Conservation (phyloP, 352 stramenopile genomes). For the Aphanomyces euteiches region DNA sequence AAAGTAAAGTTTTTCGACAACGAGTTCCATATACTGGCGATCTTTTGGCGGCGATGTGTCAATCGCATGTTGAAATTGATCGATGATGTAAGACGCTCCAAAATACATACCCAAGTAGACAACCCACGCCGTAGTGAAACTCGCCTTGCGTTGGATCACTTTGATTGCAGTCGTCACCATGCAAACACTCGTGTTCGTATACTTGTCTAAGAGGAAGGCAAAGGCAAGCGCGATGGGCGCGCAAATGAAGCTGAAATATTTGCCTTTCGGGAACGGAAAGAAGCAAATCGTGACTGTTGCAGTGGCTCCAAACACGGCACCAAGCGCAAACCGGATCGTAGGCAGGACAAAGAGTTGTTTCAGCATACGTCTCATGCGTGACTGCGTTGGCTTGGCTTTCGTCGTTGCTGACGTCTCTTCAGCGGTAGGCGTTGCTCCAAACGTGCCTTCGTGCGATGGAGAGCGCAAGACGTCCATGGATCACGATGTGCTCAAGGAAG, state of each 20-base stretch:
- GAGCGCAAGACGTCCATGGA: too few species aligned
- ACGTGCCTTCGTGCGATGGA: too few species aligned
- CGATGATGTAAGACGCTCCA: slow-evolving; percentile 22
- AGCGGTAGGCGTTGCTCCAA: too few species aligned
- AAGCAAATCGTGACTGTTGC: slow-evolving; percentile 23
- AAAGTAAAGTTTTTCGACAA: slow-evolving; percentile 31
- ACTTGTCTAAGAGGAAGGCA: slow-evolving; percentile 27
- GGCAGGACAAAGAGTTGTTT: slow-evolving; percentile 19
- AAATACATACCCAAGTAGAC: slow-evolving; percentile 29
- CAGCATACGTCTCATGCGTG: background rate
- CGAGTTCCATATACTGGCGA: slow-evolving; percentile 22
- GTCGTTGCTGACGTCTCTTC: background rate
- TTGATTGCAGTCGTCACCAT: slow-evolving; percentile 13
- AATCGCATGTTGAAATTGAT: slow-evolving; percentile 19
- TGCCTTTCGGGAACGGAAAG: slow-evolving; percentile 28
- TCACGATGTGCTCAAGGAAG: too few species aligned
- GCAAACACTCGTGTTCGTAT: slow-evolving; percentile 22
- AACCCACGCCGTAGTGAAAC: slow-evolving; percentile 1
- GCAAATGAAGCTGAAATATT: slow-evolving; percentile 15
- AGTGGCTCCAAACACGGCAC: slow-evolving; percentile 19
- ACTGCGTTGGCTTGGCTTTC: background rate
- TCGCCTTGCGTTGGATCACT: slow-evolving; percentile 18
- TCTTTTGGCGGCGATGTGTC: slow-evolving; percentile 15
- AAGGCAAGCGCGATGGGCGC: slow-evolving; percentile 19
- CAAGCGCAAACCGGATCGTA: slow-evolving; percentile 24